Base-by-base conservation (phyloP, 768 basidiomycete species). In the Russula abietina region DNA sequence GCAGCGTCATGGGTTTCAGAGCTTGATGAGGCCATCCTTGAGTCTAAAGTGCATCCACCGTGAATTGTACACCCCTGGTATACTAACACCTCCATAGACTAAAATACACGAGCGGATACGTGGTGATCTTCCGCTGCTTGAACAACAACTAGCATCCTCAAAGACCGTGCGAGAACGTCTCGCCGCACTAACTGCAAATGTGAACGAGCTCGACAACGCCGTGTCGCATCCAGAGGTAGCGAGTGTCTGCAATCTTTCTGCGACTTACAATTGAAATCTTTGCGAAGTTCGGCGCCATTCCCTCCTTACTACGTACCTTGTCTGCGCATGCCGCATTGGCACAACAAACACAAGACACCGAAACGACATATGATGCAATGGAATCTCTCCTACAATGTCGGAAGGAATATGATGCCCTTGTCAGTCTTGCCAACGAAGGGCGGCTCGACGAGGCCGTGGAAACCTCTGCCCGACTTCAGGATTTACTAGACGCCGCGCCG, bases 41-140 rank as follows among this genome's bases (percentile, higher is more conserved):
- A 77, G 39, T 91, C 88, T 12, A 89, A 91, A 79, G 93, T 91
- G 69, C 55, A 43, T 33, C 2, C 36, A 32, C 28, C 51, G n/a
- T 26, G 19, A 19, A n/a, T 39, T 41, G 57, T 64, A 30, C 36
- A 30, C 57, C 38, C 57, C 1, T 58, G 59, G 32, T 62, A 39
- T 39, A 49, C 36, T 24, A 26, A 38, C 19, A 33, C 28, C 55
- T 28, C 46, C 49, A 28, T 73, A 93, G 85, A 75, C 78, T 69
- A 81, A 78, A 69, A 85, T 96, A 67, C 85, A 88, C 67, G 84
- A 88, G 67, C 83, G 88, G 53, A 86, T 93, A 66, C 80, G 86
- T 61, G 73, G 76, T 17, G 81, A 91, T 72, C 74, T 84, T 17
- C 81, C 84, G 14, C 72, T 77, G 26, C 91, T 93, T 62, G 81